These are phyloP conservation scores for Graphiopsis chlorocephala DNA, from an alignment of 2,329 filamentous ascomycete species.

Conservation along the genomic window DNA sequence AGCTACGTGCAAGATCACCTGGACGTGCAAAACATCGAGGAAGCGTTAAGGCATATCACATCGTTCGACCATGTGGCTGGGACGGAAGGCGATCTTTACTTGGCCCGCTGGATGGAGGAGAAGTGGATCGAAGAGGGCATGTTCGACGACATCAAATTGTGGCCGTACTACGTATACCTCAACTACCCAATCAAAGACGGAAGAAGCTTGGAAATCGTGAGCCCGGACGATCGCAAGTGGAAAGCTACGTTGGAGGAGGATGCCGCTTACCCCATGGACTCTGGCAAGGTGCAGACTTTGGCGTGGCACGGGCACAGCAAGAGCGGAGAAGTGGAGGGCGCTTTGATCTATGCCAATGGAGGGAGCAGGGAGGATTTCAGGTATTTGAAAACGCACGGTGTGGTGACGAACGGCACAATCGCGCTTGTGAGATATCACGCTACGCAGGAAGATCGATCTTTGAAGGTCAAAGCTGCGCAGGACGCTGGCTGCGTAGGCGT, in stretches of 20 bases:
- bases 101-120: conserved; percentile 79
- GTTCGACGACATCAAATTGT: conserved; percentile 72
- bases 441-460: conserved; percentile 65
- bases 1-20: conserved; percentile 71
- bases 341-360: conserved; percentile 88
- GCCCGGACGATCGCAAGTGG: conserved; percentile 66
- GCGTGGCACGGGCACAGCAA: conserved; percentile 89
- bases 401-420: conserved; percentile 76
- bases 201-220: conserved; percentile 76
- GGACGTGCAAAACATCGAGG: conserved; percentile 60
- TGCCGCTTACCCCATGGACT: conserved; percentile 60
- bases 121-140: conserved; percentile 64
- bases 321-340: conserved; percentile 79
- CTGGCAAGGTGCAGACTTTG: conserved; percentile 63
- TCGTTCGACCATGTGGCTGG: conserved; percentile 87
- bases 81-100: conserved; percentile 85
- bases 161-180: conserved; percentile 74
- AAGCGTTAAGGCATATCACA: conserved; percentile 74
- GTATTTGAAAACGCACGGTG: conserved; percentile 64
- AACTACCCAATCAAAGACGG: conserved; percentile 83
- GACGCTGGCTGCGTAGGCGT: conserved; percentile 81
- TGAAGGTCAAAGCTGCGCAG: conserved; percentile 90
- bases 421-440: conserved; percentile 80
- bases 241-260: conserved; percentile 81
- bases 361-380: conserved; percentile 83